A percentile compares a stretch with the other conserved stretches of the same genome.
Conservation (phyloP, 2,329 filamentous ascomycete species). For the Aspergillus hortae region DNA sequence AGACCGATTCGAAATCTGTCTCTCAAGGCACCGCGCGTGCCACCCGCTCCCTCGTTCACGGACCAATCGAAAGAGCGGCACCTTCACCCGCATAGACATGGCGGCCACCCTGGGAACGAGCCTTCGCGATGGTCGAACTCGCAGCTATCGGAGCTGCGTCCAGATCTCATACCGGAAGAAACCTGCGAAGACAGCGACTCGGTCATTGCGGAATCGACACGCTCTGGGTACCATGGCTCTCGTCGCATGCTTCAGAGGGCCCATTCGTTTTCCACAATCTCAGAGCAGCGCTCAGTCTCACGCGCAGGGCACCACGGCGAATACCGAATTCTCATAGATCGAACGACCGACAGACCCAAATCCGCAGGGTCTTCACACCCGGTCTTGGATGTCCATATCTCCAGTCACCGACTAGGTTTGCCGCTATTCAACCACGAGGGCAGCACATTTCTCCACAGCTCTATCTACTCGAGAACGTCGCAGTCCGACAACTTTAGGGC, state of each 20-base stretch:
- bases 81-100: constrained; percentile 37
- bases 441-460: constrained; percentile 73
- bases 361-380: constrained; percentile 57
- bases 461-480: constrained; percentile 68
- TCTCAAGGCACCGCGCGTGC: constrained; percentile 29
- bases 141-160: constrained; percentile 38
- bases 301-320: constrained; percentile 55
- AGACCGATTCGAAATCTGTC: constrained; percentile 36
- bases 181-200: constrained; percentile 21
- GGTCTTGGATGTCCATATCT: constrained; percentile 71
- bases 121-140: constrained; percentile 39
- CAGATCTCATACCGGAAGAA: constrained; percentile 23
- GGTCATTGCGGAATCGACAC: constrained; percentile 17
- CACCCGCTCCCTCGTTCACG: constrained; percentile 43
- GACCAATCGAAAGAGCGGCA: constrained; percentile 60
- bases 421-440: constrained; percentile 75
- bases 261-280: constrained; percentile 73
- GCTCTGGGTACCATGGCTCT: constrained; percentile 16
- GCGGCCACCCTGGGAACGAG: constrained; percentile 25
- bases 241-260: constrained; percentile 55
- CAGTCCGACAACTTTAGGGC: constrained; percentile 66
- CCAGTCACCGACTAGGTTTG: constrained; percentile 77
- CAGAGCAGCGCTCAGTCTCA: constrained; percentile 52
- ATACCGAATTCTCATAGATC: constrained; percentile 77
- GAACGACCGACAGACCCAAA: constrained; percentile 62